phyloP scores from a whole-genome alignment of 2,329 filamentous ascomycete species.

The Amauroascus verrucosus region DNA sequence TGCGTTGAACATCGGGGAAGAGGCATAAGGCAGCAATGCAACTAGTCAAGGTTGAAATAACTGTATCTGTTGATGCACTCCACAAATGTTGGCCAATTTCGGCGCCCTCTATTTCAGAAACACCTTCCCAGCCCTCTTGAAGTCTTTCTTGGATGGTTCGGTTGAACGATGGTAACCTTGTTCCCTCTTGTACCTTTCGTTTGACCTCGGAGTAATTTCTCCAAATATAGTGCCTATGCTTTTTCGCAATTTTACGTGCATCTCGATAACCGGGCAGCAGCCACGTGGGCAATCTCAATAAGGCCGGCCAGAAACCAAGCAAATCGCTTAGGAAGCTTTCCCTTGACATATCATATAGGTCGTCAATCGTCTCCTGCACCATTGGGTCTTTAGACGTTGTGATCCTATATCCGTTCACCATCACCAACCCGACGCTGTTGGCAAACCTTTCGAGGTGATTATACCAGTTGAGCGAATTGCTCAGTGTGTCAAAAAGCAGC shows the following conservation, averaged over 20 bases:
- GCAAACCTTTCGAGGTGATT: conserved; percentile 2
- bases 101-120: conserved; percentile 3
- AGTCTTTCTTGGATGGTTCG: conserved; percentile 2
- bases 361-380: conserved; percentile 4
- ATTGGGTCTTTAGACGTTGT: conserved; percentile 2
- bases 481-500: conserved; percentile 1
- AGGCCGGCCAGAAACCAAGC: conserved; percentile 16
- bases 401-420: conserved; percentile 9
- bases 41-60: conserved; percentile 39
- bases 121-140: conserved; percentile 1
- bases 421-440: conserved; percentile 1
- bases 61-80: conserved; percentile 36
- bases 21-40: conserved; percentile 42
- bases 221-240: conserved; percentile 8
- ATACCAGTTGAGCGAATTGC: not conserved
- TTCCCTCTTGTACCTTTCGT: conserved; percentile 1
- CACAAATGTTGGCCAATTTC: conserved; percentile 14
- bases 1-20: conserved; percentile 38
- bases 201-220: conserved; percentile 1
- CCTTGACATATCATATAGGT: conserved; percentile 9
- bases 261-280: conserved; percentile 15
- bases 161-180: conserved; percentile 5
- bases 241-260: conserved; percentile 13
- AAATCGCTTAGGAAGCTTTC: conserved; percentile 14
- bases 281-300: not conserved